phyloP scores from a whole-genome alignment of 2,329 filamentous ascomycete species.

The Diaporthe batatas region DNA sequence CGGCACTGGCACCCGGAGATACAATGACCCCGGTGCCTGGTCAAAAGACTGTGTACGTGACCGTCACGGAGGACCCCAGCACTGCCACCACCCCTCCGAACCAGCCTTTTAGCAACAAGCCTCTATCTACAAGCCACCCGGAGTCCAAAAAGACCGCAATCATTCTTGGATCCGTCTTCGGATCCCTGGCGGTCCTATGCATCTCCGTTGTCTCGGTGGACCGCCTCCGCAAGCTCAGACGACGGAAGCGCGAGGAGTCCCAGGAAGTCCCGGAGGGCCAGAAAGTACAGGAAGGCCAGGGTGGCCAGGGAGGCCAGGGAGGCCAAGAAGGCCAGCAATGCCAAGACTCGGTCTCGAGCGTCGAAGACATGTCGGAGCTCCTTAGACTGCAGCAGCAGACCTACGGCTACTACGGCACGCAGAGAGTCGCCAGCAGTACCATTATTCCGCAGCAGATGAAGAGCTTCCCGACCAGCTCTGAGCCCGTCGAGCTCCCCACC shows the following conservation, averaged over 20 bases:
- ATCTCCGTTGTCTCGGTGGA: not conserved
- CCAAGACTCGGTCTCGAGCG: not conserved
- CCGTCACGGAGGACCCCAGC: not conserved
- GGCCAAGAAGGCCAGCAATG: not conserved
- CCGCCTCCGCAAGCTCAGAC: not conserved
- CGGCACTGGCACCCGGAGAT: not conserved
- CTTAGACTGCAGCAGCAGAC: slow-evolving; percentile 14
- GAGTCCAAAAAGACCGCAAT: slow-evolving; percentile 10
- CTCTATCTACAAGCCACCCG: not conserved
- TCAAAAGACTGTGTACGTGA: slow-evolving; percentile 9
- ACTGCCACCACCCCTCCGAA: not conserved
- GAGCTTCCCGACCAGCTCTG: not conserved
- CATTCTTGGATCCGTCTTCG: slow-evolving; percentile 24
- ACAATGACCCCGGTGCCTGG: not conserved
- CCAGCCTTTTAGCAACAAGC: not conserved
- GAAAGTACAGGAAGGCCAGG: too few relatives aligned
- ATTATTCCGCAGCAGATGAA: slow-evolving; percentile 11
- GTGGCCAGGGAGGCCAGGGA: not conserved
- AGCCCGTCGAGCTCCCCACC: slow-evolving; percentile 3
- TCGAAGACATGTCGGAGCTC: slow-evolving; percentile 19
- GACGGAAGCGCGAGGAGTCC: not conserved
- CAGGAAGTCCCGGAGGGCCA: not conserved
- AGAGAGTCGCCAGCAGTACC: not conserved
- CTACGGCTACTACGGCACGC: slow-evolving; percentile 26
- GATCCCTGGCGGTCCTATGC: not conserved